These are phyloP conservation scores for Dictyostelium capitatum DNA, from an alignment of 78 protist genomes.

Conservation along the genomic window DNA sequence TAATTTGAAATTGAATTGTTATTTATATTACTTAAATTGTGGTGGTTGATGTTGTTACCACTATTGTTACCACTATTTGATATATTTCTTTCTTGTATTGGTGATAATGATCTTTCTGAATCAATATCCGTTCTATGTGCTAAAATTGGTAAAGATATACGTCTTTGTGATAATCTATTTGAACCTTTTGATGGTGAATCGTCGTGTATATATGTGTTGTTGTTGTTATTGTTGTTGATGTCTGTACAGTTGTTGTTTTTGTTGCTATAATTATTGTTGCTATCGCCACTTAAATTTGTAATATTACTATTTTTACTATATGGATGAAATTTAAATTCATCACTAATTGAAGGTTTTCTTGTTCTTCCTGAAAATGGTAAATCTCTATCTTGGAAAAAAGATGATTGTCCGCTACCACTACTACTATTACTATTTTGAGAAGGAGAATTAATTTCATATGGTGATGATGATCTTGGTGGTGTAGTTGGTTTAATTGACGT, in stretches of 20 bases:
- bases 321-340: conserved; percentile 68
- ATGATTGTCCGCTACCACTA: not conserved
- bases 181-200: conserved; percentile 17
- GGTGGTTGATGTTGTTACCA: not conserved
- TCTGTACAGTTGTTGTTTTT: conserved; percentile 14
- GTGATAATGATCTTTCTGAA: conserved; percentile 65
- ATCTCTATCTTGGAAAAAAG: not conserved
- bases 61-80: not conserved
- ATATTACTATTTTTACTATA: conserved; percentile 20
- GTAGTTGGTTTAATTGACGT: conserved; percentile 42
- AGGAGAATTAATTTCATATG: not conserved
- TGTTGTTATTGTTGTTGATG: not conserved
- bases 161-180: conserved; percentile 31
- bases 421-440: conserved; percentile 1
- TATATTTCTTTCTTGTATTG: conserved; percentile 28
- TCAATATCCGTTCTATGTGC: not conserved
- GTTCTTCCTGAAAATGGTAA: not conserved
- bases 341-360: conserved; percentile 46
- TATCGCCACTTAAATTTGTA: not conserved
- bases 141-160: conserved; percentile 64
- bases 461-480: conserved; percentile 7
- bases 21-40: not conserved
- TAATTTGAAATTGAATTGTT: not conserved
- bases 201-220: not conserved
- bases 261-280: not conserved